Conservation (phyloP, 2,329 filamentous ascomycete species). For the Pseudopyrenochaeta lycopersici region DNA sequence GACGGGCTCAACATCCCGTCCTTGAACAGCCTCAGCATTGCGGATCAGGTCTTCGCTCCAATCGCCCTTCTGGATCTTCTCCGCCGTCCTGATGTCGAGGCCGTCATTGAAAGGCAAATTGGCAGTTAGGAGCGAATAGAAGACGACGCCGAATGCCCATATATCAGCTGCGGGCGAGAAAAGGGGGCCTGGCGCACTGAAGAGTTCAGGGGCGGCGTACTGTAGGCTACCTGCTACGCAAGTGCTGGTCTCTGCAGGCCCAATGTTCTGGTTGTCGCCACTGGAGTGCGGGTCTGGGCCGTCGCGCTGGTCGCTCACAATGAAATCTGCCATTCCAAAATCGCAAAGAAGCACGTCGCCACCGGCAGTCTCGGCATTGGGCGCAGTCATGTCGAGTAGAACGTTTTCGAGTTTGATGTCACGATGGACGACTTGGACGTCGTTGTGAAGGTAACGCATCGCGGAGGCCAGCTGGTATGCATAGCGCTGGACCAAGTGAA, state of each 20-base stretch:
- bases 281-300: conserved; percentile 59
- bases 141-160: conserved; percentile 72
- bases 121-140: conserved; percentile 69
- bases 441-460: conserved; percentile 72
- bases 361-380: conserved; percentile 57
- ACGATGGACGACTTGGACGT: conserved; percentile 71
- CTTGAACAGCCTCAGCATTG: conserved; percentile 51
- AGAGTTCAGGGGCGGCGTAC: conserved; percentile 62
- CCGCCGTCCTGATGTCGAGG: conserved; percentile 66
- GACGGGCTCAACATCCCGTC: conserved; percentile 53
- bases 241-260: conserved; percentile 64
- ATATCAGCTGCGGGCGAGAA: conserved; percentile 68
- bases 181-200: conserved; percentile 48
- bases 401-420: conserved; percentile 77
- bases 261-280: conserved; percentile 55
- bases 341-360: conserved; percentile 71
- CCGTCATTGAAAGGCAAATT: conserved; percentile 69
- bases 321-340: conserved; percentile 75
- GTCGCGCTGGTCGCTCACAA: conserved; percentile 64
- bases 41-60: conserved; percentile 65
- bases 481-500: conserved; percentile 66
- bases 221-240: conserved; percentile 69
- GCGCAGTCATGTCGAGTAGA: conserved; percentile 65
- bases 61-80: conserved; percentile 67
- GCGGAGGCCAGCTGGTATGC: conserved; percentile 70